These are phyloP conservation scores for Picea mariana DNA, from an alignment of 83 land plant species.

Conservation along the genomic window DNA sequence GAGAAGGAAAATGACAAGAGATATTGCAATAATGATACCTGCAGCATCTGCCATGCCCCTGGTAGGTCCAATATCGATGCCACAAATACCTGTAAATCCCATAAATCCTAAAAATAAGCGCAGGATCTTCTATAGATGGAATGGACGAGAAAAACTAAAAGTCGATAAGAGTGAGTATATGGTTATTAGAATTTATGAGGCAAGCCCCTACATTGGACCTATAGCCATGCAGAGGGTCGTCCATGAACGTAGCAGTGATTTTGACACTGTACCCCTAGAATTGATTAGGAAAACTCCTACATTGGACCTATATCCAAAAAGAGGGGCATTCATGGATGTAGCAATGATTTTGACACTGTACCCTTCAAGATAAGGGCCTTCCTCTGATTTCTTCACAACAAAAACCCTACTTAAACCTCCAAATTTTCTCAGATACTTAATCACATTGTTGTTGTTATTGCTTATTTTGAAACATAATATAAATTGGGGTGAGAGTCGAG, in stretches of 20 bases:
- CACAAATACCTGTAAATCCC: constrained; percentile 68
- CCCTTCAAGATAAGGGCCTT: background rate
- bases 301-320: constrained; percentile 25
- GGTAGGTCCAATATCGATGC: constrained; percentile 89
- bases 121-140: too few relatives aligned
- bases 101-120: background rate
- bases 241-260: constrained; percentile 4
- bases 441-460: background rate
- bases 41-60: constrained; percentile 97
- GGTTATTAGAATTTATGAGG: constrained; percentile 29
- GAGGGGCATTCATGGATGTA: constrained; percentile 18
- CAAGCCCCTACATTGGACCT: constrained; percentile 34
- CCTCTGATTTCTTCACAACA: background rate
- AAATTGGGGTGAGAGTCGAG: background rate
- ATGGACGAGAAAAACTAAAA: background rate
- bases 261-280: background rate
- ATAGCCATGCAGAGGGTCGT: constrained; percentile 26
- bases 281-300: constrained; percentile 34
- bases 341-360: background rate
- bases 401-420: background rate
- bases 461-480: background rate
- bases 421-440: background rate
- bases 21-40: constrained; percentile 21
- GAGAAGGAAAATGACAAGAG: too few relatives aligned
- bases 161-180: constrained; percentile 11